Conservation (phyloP, 495 filamentous ascomycete genomes). For the Cairneyella variabilis region DNA sequence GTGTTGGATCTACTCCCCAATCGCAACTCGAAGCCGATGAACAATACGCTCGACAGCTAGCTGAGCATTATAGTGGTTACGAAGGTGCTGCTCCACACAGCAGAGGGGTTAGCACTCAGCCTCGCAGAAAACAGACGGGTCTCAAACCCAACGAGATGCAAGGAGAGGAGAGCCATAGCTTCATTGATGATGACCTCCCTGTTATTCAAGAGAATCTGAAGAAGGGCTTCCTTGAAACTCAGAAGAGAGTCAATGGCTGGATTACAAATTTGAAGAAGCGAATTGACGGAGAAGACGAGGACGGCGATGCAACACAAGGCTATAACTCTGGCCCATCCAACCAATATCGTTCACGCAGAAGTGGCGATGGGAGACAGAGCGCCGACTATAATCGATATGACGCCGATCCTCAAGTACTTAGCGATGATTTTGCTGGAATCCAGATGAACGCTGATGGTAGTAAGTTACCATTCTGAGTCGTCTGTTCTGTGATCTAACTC, state of each 20-base stretch:
- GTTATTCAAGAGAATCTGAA: slow-evolving; percentile 89
- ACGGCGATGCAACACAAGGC: slow-evolving; percentile 32
- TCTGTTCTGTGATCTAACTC: slow-evolving; percentile 7
- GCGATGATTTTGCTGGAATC: slow-evolving; percentile 87
- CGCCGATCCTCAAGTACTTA: slow-evolving; percentile 86
- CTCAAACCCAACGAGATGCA: slow-evolving; percentile 44
- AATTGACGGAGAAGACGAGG: slow-evolving; percentile 75
- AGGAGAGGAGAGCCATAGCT: slow-evolving; percentile 73
- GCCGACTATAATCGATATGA: slow-evolving; percentile 87
- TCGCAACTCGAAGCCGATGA: slow-evolving; percentile 89
- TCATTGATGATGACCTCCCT: slow-evolving; percentile 94
- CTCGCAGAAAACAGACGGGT: slow-evolving; percentile 42
- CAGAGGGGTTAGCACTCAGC: slow-evolving; percentile 36
- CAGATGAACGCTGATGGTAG: slow-evolving; percentile 70
- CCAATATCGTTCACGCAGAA: slow-evolving; percentile 43
- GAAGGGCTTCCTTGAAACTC: slow-evolving; percentile 93
- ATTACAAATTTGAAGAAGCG: slow-evolving; percentile 84
- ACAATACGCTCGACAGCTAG: slow-evolving; percentile 87
- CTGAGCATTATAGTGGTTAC: slow-evolving; percentile 76
- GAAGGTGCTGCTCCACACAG: slow-evolving; percentile 49
- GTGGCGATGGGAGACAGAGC: slow-evolving; percentile 64
- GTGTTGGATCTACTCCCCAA: slow-evolving; percentile 54
- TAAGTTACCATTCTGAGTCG: slow-evolving; percentile 46
- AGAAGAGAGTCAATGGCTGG: slow-evolving; percentile 90
- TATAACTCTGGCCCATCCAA: slow-evolving; percentile 14